Conservation (phyloP, 2,329 filamentous ascomycete species). For the Furcasterigmium furcatum region DNA sequence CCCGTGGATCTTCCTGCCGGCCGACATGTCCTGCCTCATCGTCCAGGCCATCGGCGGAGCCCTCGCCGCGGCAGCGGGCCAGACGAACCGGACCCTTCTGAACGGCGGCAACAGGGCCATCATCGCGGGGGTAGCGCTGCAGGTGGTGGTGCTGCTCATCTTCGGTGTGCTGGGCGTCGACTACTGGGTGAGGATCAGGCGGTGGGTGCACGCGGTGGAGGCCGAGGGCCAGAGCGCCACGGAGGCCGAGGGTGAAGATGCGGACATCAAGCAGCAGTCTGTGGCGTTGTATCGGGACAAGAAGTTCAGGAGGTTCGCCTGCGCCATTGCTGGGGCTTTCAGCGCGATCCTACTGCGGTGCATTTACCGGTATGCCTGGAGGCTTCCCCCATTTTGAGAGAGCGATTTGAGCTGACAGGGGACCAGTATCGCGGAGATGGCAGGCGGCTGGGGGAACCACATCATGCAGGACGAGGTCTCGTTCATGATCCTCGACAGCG, state of each 20-base stretch:
- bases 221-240: slow-evolving; percentile 20
- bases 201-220: slow-evolving; percentile 29
- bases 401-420: neutral
- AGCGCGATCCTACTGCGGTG: slow-evolving; percentile 44
- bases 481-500: slow-evolving; percentile 55
- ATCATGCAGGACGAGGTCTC: slow-evolving; percentile 61
- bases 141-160: slow-evolving; percentile 44
- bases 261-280: neutral
- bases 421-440: slow-evolving; percentile 58
- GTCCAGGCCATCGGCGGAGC: slow-evolving; percentile 57
- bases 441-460: slow-evolving; percentile 59
- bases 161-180: slow-evolving; percentile 43
- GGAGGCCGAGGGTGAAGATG: slow-evolving; percentile 12
- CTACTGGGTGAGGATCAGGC: slow-evolving; percentile 39
- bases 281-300: slow-evolving; percentile 36
- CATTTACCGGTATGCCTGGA: slow-evolving; percentile 45
- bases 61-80: slow-evolving; percentile 46
- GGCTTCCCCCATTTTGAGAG: neutral
- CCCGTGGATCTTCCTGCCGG: slow-evolving; percentile 56
- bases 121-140: slow-evolving; percentile 50
- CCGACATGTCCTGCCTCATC: slow-evolving; percentile 55
- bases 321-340: slow-evolving; percentile 42
- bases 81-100: slow-evolving; percentile 33
- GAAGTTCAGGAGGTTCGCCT: slow-evolving; percentile 40
- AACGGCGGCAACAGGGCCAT: slow-evolving; percentile 46